phyloP scores from a whole-genome alignment of 129 eudicot species.

The Tagetes patula region DNA sequence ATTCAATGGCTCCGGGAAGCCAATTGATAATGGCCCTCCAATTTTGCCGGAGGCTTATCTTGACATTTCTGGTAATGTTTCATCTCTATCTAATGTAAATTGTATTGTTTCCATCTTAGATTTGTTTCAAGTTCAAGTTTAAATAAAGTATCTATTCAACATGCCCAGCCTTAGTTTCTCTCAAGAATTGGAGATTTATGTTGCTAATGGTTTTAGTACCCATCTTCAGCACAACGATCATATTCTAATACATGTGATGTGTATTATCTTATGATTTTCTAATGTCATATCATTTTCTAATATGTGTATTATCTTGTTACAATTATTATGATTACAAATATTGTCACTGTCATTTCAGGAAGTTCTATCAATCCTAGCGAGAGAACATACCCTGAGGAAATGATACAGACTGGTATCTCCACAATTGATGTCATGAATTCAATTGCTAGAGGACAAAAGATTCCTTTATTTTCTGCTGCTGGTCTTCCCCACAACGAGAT shows the following conservation, averaged over 20 bases:
- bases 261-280: not conserved
- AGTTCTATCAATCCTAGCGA: slow-evolving; percentile 99
- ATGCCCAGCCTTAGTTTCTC: not conserved
- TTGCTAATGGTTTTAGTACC: not conserved
- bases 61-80: slow-evolving; percentile 78
- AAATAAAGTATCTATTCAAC: not conserved
- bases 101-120: not conserved
- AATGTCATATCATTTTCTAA: not conserved
- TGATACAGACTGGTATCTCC: slow-evolving; percentile 98
- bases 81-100: slow-evolving; percentile 15
- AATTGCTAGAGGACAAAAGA: slow-evolving; percentile 98
- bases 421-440: slow-evolving; percentile 99
- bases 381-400: slow-evolving; percentile 98
- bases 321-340: too few relatives aligned
- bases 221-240: not conserved
- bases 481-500: slow-evolving; percentile 99
- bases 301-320: slow-evolving; percentile 20
- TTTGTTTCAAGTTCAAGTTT: not conserved
- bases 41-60: slow-evolving; percentile 86
- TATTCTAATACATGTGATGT: slow-evolving; percentile 19
- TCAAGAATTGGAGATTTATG: not conserved
- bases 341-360: slow-evolving; percentile 43
- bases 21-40: slow-evolving; percentile 99
- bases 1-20: slow-evolving; percentile 97
- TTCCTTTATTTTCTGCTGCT: slow-evolving; percentile 99